phyloP scores from a whole-genome alignment of 2,329 filamentous ascomycete species.

The Fusarium verrucosum region DNA sequence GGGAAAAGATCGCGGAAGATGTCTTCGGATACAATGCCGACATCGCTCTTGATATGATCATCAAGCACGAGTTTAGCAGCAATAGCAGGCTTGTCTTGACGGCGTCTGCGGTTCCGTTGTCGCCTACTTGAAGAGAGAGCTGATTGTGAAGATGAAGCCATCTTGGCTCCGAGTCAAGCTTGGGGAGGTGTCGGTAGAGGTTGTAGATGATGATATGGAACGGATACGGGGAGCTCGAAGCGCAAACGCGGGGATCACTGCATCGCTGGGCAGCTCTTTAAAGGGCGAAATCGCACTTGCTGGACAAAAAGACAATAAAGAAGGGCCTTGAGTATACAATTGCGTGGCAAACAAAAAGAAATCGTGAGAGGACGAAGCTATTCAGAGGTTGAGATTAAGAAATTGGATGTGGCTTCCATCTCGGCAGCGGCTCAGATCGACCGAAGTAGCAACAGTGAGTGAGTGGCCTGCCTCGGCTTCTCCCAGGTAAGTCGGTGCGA shows the following conservation, averaged over 20 bases:
- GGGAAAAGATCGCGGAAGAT: constrained; percentile 85
- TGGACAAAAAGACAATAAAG: neutral
- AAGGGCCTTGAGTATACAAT: constrained; percentile 4
- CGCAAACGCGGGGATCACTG: constrained; percentile 33
- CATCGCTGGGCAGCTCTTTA: constrained; percentile 19
- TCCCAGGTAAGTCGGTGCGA: constrained; percentile 9
- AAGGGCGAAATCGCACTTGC: neutral
- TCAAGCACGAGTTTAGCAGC: constrained; percentile 85
- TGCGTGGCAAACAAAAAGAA: neutral
- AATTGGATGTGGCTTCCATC: constrained; percentile 27
- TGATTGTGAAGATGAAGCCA: constrained; percentile 46
- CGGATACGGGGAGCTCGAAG: constrained; percentile 16
- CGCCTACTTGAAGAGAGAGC: constrained; percentile 47
- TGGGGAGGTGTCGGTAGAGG: neutral
- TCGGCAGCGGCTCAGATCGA: constrained; percentile 38
- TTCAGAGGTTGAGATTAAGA: constrained; percentile 23
- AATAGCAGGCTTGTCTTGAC: constrained; percentile 77
- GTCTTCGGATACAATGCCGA: constrained; percentile 87
- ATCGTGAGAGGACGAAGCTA: constrained; percentile 10
- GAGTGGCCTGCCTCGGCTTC: constrained; percentile 40
- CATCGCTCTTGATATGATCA: constrained; percentile 83
- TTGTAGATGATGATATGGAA: constrained; percentile 17
- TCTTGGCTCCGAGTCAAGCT: constrained; percentile 21
- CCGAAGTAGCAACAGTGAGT: constrained; percentile 25
- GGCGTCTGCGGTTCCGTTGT: constrained; percentile 62